Evolutionary conservation across 305 asterid genomes (phyloP), one percentile per base, ranked within the genome.

Genomic region (Fraxinus dipetala): DNA sequence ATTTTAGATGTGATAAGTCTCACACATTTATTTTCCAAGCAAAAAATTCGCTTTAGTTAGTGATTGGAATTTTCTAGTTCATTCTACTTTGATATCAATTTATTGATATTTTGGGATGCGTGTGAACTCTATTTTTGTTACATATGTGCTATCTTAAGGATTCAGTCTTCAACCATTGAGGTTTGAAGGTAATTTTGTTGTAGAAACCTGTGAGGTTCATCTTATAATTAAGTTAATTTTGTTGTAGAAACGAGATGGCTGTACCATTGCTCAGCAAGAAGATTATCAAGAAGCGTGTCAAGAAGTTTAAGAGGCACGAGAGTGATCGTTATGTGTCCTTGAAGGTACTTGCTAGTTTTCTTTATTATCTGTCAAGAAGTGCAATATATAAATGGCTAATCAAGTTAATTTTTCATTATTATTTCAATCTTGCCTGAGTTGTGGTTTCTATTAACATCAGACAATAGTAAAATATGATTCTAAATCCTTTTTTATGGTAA

Each of bases 271-370:
- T 85, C 77, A 31, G 30, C 87, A 88, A 88, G 84, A 88, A 83
- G 89, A 86, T 86, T 61, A 67, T 88, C 18, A 86, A 86, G 85
- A 88, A 88, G 89, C 86, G 89, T 43, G 87, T 84, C 36, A 88
- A 82, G 87, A 78, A 82, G 84, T 88, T 88, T 82, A 88, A 80
- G 88, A 84, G 91, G 87, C 85, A 74, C 81, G 86, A 88, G 72
- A 86, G 91, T 34, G 89, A 88, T 48, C 83, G 89, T 6, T 84
- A 14, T 26, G 82, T 48, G 67, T 86, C 87, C 9, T 69, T 88
- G 4, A 84, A 88, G 88, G 91, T 88, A 80, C 0, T 18, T 65
- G 7, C 0, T 20, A 65, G 5, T 6, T 10, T 65, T 65, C 73
- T 2, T 1, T 13, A 1, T 18, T 10, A 26, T 28, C 16, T 9